Percentiles rank a stretch among this genome's conserved stretches.
Evolutionary conservation across 164 flowering plant species (phyloP).

Genomic region (Aristolochia fimbriata): DNA sequence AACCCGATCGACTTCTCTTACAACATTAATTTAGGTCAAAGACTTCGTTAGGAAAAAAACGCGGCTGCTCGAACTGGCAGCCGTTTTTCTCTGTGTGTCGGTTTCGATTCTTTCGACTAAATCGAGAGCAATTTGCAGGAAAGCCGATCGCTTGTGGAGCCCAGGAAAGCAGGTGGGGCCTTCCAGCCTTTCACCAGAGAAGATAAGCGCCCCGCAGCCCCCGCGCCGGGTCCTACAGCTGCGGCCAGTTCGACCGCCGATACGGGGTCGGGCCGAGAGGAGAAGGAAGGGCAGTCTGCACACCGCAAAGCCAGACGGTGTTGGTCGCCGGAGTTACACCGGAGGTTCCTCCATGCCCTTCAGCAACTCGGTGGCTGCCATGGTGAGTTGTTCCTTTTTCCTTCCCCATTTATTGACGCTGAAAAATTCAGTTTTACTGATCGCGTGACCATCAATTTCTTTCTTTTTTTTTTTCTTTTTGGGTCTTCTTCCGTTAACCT

Average conservation of each 20-base stretch:
- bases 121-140: conserved; percentile 15
- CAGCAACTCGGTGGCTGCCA: conserved; percentile 92
- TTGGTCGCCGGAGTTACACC: conserved; percentile 91
- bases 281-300: conserved; percentile 23
- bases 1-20: no score
- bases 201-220: conserved; percentile 4
- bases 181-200: conserved; percentile 53
- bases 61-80: background rate
- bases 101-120: background rate
- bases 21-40: no score
- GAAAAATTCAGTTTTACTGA: background rate
- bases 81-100: background rate
- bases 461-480: background rate
- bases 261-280: conserved; percentile 19
- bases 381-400: conserved; percentile 29
- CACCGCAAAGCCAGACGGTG: conserved; percentile 62
- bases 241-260: conserved; percentile 39
- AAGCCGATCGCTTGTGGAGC: conserved; percentile 13
- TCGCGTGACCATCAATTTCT: background rate
- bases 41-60: no score
- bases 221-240: conserved; percentile 11
- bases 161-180: conserved; percentile 54
- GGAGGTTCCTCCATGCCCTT: conserved; percentile 62
- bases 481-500: background rate
- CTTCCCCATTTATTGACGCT: background rate